phyloP scores from a whole-genome alignment of 441 rosid species.

The Croton laevigatus region DNA sequence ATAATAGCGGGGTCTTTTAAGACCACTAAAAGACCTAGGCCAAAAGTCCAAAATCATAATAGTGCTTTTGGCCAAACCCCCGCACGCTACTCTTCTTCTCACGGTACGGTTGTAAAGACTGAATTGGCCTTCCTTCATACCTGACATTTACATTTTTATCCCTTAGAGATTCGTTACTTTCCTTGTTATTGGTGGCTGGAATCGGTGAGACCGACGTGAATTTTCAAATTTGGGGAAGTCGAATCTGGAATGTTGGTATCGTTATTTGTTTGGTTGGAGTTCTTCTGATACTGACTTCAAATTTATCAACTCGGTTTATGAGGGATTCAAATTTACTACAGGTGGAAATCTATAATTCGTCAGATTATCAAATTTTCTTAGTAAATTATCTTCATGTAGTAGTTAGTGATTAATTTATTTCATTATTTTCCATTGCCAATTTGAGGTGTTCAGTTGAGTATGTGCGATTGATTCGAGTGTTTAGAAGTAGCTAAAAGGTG shows the following conservation, averaged over 20 bases:
- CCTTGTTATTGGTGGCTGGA: not conserved
- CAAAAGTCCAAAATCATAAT: too few relatives aligned
- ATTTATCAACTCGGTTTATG: conserved; percentile 20
- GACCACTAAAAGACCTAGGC: too few relatives aligned
- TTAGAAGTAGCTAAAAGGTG: conserved; percentile 2
- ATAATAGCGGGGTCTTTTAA: too few relatives aligned
- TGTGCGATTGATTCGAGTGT: not conserved
- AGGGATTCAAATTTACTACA: conserved; percentile 21
- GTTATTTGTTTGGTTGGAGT: conserved; percentile 22
- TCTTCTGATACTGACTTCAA: conserved; percentile 4
- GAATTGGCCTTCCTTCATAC: not conserved
- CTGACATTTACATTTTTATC: not conserved
- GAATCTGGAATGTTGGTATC: conserved; percentile 24
- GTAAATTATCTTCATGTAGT: not conserved
- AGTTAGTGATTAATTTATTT: not conserved
- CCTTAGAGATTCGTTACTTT: not conserved
- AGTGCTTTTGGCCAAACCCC: too few relatives aligned
- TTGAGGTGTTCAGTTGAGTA: conserved; percentile 1
- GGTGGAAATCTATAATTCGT: not conserved
- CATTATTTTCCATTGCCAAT: not conserved
- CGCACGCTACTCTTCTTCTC: not conserved
- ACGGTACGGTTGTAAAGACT: not conserved
- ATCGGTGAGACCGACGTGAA: conserved; percentile 3
- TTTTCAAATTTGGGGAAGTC: conserved; percentile 26
- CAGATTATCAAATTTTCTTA: not conserved